A percentile compares a stretch with the other conserved stretches of the same genome.
Conservation (phyloP, 139 green algal genomes). For the Desmodesmus armatus region DNA sequence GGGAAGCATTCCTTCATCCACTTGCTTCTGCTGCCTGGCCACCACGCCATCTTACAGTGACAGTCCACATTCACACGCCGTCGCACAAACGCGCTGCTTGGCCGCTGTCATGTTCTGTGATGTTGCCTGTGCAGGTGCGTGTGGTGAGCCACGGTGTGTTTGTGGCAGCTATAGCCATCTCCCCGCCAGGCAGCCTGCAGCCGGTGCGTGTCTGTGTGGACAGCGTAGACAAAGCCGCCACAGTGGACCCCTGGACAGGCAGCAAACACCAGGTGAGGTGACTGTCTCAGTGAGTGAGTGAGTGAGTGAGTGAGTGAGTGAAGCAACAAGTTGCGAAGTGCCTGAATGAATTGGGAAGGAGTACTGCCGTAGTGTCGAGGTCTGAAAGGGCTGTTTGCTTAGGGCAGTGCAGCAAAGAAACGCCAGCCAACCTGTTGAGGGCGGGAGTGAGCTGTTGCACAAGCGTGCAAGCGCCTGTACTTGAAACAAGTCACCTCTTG, state of each 20-base stretch:
- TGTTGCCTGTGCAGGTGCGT: conserved; percentile 40
- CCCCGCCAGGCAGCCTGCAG: conserved; percentile 29
- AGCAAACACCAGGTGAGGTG: conserved; percentile 45
- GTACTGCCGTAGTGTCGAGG: not conserved
- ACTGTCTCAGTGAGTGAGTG: not conserved
- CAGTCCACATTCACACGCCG: no score
- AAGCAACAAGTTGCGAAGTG: not conserved
- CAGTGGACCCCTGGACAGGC: conserved; percentile 46
- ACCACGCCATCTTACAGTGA: no score
- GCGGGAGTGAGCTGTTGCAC: not conserved
- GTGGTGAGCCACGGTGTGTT: conserved; percentile 49
- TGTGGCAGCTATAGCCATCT: conserved; percentile 50
- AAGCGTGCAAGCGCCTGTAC: no score
- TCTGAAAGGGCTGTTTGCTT: not conserved
- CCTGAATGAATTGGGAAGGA: not conserved
- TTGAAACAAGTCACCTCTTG: no score
- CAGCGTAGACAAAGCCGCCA: conserved; percentile 29
- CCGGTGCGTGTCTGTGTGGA: conserved; percentile 58
- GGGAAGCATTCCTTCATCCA: no score
- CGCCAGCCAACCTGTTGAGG: not conserved
- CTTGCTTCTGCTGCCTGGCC: no score
- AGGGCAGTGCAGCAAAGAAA: not conserved
- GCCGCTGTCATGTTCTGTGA: not conserved
- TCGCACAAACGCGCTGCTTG: not conserved
- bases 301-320: not conserved